phyloP scores from a whole-genome alignment of 768 basidiomycete genomes.

The Hydnomerulius pinastri region DNA sequence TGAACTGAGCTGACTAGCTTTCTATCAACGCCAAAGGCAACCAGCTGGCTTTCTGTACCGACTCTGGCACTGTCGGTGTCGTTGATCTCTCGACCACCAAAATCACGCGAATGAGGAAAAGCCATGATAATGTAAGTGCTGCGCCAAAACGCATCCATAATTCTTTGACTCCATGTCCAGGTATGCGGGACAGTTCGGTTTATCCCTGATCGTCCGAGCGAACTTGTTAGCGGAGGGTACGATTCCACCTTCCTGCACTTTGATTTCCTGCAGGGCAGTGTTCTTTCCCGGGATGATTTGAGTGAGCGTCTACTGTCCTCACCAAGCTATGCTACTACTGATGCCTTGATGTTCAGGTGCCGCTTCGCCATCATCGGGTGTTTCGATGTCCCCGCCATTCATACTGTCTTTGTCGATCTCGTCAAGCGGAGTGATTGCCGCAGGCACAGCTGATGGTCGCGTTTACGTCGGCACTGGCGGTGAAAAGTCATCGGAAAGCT shows the following conservation, averaged over 20 bases:
- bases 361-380: conserved; percentile 43
- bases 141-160: neutral
- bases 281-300: conserved; percentile 61
- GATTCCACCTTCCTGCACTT: conserved; percentile 70
- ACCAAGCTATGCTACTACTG: neutral
- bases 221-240: conserved; percentile 78
- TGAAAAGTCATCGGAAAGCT: conserved; percentile 42
- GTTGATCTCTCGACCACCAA: conserved; percentile 54
- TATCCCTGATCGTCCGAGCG: conserved; percentile 68
- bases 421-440: conserved; percentile 59
- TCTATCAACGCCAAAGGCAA: conserved; percentile 54
- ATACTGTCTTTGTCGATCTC: conserved; percentile 65
- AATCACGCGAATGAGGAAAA: conserved; percentile 58
- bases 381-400: conserved; percentile 75
- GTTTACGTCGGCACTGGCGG: conserved; percentile 71
- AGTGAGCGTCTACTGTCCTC: conserved; percentile 37
- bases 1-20: conserved; percentile 57
- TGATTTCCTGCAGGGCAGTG: conserved; percentile 55
- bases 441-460: conserved; percentile 76
- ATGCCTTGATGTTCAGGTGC: conserved; percentile 31
- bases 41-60: conserved; percentile 65
- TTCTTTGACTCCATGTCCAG: conserved; percentile 38
- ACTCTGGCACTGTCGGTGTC: conserved; percentile 68
- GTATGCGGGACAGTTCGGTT: conserved; percentile 72
- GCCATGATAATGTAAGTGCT: conserved; percentile 61